Percentiles rank a stretch among this genome's conserved stretches.
Conservation (phyloP, 2,329 filamentous ascomycete species). For the Sarocladium brachiariae region DNA sequence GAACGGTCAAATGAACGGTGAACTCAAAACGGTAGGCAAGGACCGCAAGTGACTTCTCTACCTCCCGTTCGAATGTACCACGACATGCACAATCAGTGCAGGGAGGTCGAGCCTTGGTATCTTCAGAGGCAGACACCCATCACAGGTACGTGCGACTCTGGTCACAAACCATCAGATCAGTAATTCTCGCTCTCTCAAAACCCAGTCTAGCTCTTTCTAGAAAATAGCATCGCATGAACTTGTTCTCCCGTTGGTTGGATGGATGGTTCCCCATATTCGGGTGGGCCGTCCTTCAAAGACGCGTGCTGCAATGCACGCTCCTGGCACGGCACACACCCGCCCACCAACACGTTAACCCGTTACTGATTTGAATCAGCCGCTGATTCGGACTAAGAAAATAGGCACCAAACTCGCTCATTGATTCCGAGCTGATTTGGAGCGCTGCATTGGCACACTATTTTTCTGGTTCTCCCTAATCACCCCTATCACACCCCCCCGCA, state of each 20-base stretch:
- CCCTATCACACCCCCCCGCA: constrained; percentile 21
- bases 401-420: constrained; percentile 16
- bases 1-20: not conserved
- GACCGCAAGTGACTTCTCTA: not conserved
- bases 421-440: constrained; percentile 23
- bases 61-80: no score
- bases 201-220: not conserved
- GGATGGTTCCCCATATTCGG: not conserved
- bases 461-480: constrained; percentile 17
- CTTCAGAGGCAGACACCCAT: no score
- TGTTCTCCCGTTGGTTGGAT: not conserved
- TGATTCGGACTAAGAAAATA: not conserved
- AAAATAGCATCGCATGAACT: not conserved
- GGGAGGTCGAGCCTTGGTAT: no score
- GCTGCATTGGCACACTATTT: constrained; percentile 28
- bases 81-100: constrained; percentile 3
- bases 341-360: not conserved
- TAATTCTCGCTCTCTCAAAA: not conserved
- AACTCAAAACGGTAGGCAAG: not conserved
- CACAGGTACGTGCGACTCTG: not conserved
- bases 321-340: not conserved
- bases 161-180: constrained; percentile 1
- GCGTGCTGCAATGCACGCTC: not conserved
- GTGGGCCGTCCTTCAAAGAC: not conserved
- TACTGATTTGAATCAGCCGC: constrained; percentile 15